Evolutionary conservation across 176 grass and related monocot species (phyloP).

Genomic region (Musa schizocarpa): DNA sequence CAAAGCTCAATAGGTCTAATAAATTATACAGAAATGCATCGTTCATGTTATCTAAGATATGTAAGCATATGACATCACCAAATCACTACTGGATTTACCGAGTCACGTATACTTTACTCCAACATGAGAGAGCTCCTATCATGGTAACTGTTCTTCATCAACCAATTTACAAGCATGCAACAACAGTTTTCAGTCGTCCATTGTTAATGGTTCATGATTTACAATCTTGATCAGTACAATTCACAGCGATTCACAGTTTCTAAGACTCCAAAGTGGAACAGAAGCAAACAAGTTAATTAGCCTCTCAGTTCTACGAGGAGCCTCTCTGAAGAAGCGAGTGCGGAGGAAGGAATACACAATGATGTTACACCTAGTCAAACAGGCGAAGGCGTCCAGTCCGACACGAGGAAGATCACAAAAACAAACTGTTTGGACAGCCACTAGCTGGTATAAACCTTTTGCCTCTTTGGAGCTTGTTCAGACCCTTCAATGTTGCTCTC

Average conservation of each 20-base stretch:
- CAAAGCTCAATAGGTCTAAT: too few species aligned
- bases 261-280: background rate
- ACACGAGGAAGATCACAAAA: background rate
- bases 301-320: background rate
- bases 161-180: background rate
- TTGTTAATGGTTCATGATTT: too few species aligned
- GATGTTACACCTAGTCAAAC: background rate
- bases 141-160: background rate
- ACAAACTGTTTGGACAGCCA: background rate
- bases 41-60: too few species aligned
- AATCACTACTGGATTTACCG: background rate
- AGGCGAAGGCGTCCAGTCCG: background rate
- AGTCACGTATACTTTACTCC: background rate
- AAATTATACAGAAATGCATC: background rate
- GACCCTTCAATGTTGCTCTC: background rate
- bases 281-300: background rate
- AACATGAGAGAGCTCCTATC: background rate
- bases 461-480: conserved; percentile 37
- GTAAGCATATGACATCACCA: background rate
- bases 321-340: background rate
- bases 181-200: background rate
- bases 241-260: background rate
- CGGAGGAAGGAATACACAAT: conserved; percentile 1
- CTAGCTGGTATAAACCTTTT: conserved; percentile 9
- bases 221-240: background rate